Evolutionary conservation across 108 stramenopile species (phyloP), one percentile per base, ranked within the genome.

Genomic region (Mediolabrus comicus): DNA sequence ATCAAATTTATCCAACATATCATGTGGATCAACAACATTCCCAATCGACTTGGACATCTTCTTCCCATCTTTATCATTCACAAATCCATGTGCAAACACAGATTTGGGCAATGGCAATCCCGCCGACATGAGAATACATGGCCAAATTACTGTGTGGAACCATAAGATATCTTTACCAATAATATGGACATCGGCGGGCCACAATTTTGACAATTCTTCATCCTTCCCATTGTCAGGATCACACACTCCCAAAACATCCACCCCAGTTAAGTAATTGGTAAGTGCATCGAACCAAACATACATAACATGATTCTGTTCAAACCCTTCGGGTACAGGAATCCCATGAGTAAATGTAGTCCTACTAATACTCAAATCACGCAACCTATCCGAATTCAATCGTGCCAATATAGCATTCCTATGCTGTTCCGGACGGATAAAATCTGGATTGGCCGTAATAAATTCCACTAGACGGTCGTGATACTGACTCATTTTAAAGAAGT

Each of bases 271-370:
- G 67, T 99, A 99, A 82, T 98, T 99, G 19, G 95, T 87, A 32
- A 99, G 73, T 6, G 99, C 99, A 86, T 99, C 99, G 39, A 99
- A 86, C 99, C 99, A 99, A 14, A 99, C 99, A 78, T 99, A 99
- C 97, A 98, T 97, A 78, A 98, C 99, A 77, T 96, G 95, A 35
- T 93, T 83, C 30, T 75, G 65, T 25, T 94, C 74, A 72, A 96
- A 98, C 27, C 94, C 95, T 67, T 92, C 92, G 0, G 99, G 99
- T 17, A 98, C 92, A 22, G 86, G 77, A 66, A 99, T 96, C 17
- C 98, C 99, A 95, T 98, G 98, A 4, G 87, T 73, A 69, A 98
- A 99, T 29, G 96, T 97, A 4, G 98, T 98, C 25, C 98, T 93
- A 66, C 88, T 91, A 24, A 99, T 90, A 43, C 87, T 90, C 64